Evolutionary conservation across 2,329 filamentous ascomycete species (phyloP).

Genomic region (Colletotrichum echinochloae): DNA sequence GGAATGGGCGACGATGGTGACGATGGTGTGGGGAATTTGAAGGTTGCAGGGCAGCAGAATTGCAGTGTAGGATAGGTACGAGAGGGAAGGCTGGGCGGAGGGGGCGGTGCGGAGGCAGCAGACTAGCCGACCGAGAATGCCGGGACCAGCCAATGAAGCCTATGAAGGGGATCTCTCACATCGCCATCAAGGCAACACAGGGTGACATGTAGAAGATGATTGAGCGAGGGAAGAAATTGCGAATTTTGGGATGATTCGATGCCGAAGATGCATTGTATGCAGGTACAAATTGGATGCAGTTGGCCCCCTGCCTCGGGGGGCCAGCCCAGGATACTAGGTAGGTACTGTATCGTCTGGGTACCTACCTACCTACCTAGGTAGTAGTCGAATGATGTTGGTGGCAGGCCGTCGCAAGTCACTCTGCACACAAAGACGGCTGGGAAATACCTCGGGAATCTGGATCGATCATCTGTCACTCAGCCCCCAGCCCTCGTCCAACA

Average conservation of each 20-base stretch:
- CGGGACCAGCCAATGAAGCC: not conserved
- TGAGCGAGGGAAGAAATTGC: constrained; percentile 38
- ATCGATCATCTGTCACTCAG: not conserved
- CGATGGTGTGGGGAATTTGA: constrained; percentile 17
- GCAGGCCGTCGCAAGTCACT: not conserved
- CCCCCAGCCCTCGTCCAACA: not conserved
- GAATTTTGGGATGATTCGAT: constrained; percentile 28
- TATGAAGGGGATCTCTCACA: not conserved
- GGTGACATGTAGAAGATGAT: constrained; percentile 3
- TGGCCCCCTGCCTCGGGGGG: too few species aligned
- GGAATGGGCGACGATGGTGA: constrained; percentile 11
- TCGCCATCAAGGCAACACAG: not conserved
- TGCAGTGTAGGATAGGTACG: too few species aligned
- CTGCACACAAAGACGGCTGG: not conserved
- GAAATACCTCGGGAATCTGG: not conserved
- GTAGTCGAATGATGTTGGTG: too few species aligned
- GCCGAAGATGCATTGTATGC: constrained; percentile 24
- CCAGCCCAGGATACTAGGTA: too few species aligned
- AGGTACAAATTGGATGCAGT: constrained; percentile 18
- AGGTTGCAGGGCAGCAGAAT: constrained; percentile 24
- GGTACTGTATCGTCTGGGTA: too few species aligned
- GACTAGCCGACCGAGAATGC: not conserved
- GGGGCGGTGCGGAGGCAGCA: constrained; percentile 4
- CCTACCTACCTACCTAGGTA: too few species aligned
- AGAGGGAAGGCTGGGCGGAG: constrained; percentile 9